Evolutionary conservation across 495 filamentous ascomycete genomes (phyloP), one percentile per base, ranked within the genome.

Genomic region (Penicillium mononematosum): DNA sequence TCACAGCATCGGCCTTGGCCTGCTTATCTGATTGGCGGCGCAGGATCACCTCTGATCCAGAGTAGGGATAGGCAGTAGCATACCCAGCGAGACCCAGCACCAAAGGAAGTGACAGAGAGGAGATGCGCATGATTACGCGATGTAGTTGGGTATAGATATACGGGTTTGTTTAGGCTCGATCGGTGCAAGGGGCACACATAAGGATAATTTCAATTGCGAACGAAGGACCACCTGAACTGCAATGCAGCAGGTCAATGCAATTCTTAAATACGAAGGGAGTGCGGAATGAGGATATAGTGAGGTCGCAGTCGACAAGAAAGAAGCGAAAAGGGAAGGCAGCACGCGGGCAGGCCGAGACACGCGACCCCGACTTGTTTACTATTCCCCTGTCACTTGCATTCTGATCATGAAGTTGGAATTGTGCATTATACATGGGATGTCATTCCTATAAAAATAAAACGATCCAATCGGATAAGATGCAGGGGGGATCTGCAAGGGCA

Each of bases 1-100:
- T 90, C 25, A 95, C 82, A 1, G 89, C 86, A 45, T 80, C 79
- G 36, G 83, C 81, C 57, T 85, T 78, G 20, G 72, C 59, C 24
- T 71, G 56, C 22, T 45, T 48, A 0, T 60, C 38, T 4, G 56
- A 58, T 1, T 51, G 34, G 1, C 31, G 49, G 31, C 51, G 55
- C 44, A 55, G 46, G 32, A 63, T 41, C 12, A 54, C 32, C 39
- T 55, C 59, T 7, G 51, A 5, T 4, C 66, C 53, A 50, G 25
- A 39, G 42, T 48, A 47, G 1, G 62, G 67, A 47, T 57, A 54
- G 31, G 70, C 71, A 6, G 56, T 45, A 11, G 65, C 49, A n/a
- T 64, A 63, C 34, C 70, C 62, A 48, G 63, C 59, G 5, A 74
- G 55, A 55, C 63, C 52, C 50, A 73, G 45, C 7, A 59, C 66